These are phyloP conservation scores for Gossypium arboreum DNA, from an alignment of 345 rosid genomes.

Conservation along the genomic window DNA sequence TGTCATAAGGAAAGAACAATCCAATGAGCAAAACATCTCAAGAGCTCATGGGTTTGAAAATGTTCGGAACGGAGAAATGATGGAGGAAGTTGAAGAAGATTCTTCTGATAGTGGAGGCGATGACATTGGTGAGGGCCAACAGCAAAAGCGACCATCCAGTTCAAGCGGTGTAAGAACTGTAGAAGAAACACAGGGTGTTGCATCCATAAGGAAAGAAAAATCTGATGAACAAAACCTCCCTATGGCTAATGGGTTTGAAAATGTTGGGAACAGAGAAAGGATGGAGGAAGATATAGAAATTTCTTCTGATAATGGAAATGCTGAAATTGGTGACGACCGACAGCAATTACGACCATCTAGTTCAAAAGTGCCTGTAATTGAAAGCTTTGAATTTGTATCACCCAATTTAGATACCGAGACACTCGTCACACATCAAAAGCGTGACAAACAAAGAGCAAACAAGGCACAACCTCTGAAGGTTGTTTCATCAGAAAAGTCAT, in stretches of 20 bases:
- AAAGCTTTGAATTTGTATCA: background rate
- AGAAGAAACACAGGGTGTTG: background rate
- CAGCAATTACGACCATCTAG: too few species aligned
- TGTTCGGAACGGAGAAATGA: background rate
- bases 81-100: background rate
- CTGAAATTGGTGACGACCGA: too few species aligned
- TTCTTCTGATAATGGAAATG: too few species aligned
- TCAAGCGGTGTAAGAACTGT: background rate
- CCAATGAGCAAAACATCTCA: background rate
- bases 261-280: too few species aligned
- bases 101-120: background rate
- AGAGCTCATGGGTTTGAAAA: background rate
- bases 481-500: background rate
- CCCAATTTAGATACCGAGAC: constrained; percentile 22
- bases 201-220: background rate
- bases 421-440: background rate
- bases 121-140: background rate
- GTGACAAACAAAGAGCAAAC: background rate
- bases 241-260: too few species aligned
- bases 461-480: background rate
- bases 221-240: background rate
- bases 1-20: background rate
- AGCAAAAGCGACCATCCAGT: background rate
- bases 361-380: background rate
- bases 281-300: too few species aligned